Evolutionary conservation across 176 grass and related monocot species (phyloP), one percentile per base, ranked within the genome.

Genomic region (Thalia dealbata): DNA sequence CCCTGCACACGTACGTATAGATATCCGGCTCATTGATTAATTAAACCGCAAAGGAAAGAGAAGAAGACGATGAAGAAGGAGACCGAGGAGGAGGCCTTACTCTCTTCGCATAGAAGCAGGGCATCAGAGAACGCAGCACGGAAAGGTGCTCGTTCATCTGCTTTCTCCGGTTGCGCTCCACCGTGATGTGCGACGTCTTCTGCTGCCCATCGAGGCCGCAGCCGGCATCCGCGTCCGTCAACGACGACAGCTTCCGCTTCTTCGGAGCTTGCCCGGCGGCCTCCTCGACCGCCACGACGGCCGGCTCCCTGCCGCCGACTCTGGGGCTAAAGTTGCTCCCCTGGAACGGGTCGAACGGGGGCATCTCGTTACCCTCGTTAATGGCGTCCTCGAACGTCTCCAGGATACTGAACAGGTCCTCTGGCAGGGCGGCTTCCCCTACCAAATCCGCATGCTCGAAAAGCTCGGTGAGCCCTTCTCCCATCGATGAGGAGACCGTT

Each of bases 131-230:
- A 22, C 91, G 91, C 42, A 93, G 79, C 61, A 82, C 77, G 51
- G 74, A 19, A 61, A 93, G 76, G 69, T 89, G 84, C 61, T 89
- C 87, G 35, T 93, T 93, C 91, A 87, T 93, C 69, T 93, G 91
- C 87, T 93, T 93, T 87, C 91, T 86, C 75, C 91, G 84, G 81
- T 93, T 93, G 54, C 91, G 91, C 91, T 93, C 91, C 69, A 93
- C 91, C 54, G 91, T 69, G 41, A 93, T 89, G 79, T 93, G 91
- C 60, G 87, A 87, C 2, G 76, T 74, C 32, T 38, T 38, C 1
- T 38, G 32, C 32, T 38, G 32, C 32, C 32, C 32, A 38, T 38
- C 32, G 4, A 38, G 32, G 32, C 1, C 32, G 32, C 32, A 38
- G 32, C 32, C 32, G 32, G 32, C 32, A 1, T 38, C 32, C 32